Evolutionary conservation across 2,329 filamentous ascomycete genomes (phyloP), one percentile per base, ranked within the genome.

Genomic region (Metarhizium robertsii): DNA sequence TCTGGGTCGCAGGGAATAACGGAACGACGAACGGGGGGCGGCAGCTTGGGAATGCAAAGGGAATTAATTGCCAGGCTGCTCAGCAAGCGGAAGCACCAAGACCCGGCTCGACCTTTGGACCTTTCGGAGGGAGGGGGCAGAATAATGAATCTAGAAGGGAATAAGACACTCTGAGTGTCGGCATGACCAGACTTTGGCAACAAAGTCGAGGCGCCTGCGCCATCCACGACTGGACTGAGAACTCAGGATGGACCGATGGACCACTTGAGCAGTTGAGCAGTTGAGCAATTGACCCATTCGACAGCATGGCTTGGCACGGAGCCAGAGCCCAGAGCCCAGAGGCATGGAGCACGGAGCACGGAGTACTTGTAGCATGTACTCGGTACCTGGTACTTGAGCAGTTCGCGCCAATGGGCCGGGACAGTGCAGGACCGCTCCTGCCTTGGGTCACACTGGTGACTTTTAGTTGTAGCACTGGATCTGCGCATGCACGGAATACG

Each of bases 1-100:
- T 59, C 63, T 62, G 60, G 61, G 57, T 59, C 61, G 62, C 64
- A 67, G 67, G 67, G 57, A 68, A 67, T 67, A 67, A 34, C 10
- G 32, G 6, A 34, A 10, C 10, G 32, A 34, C 32, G 32, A 25
- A 67, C 52, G 53, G 46, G 20, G 30, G 43, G 20, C 30, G 50
- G 55, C n/a, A 45, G 20, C 30, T 43, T n/a, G 55, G 34, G 40
- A 50, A 36, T 30, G 25, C 40, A 52, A 54, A 50, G 42, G 55
- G 52, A 48, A 57, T 45, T 43, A 25, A 25, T 25, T 25, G 25
- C 25, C 25, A 25, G 25, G 50, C 45, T 29, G 25, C 13, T 20
- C 6, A 48, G 20, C 25, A 11, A 30, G 25, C 14, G 45, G 32
- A 34, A 57, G 29, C 16, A 32, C 20, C 38, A 45, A 11, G 32